Evolutionary conservation across 2,329 filamentous ascomycete species (phyloP), one percentile per base, ranked within the genome.

Genomic region (Fusarium heterosporum): DNA sequence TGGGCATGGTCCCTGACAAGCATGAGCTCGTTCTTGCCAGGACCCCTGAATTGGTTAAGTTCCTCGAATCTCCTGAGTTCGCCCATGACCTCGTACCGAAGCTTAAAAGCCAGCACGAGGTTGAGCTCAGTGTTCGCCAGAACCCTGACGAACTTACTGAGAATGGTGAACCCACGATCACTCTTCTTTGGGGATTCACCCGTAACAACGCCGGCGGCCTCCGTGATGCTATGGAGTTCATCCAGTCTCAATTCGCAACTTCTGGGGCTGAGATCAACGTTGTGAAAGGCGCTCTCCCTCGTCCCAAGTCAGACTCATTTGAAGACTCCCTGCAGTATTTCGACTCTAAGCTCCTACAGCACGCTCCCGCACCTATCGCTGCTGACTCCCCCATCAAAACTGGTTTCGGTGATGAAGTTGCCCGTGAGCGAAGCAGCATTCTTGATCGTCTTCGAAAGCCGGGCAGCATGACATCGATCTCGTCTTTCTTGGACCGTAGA

Each of bases 251-350:
- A 64, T 87, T 98, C 63, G 92, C 96, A 28, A 90, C 92, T 42
- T 91, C 93, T 45, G 92, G 92, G n/a, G 88, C 97, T n/a, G 93
- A 98, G 73, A 87, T 90, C 11, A 92, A 87, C 57, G 90, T 93
- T 40, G 89, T 98, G 74, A 96, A 96, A 78, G 96, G 96, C 51
- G 90, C 93, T n/a, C 96, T 98, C 68, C 93, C 95, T 19, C 91
- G 96, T n/a, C 96, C 96, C 66, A 97, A 98, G 82, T 98, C 96
- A 1, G 96, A 99, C 78, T 97, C 96, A 0, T 99, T 99, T 69
- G 96, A 99, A 77, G 95, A 99, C 73, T 97, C 95, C 9, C 85
- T 98, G 51, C 95, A 94, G 57, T 98, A 94, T 82, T 99, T 99
- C 75, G 93, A 97, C 76, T 97, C 95, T 3, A 98, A 97, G 81